phyloP scores from a whole-genome alignment of 768 basidiomycete genomes.

The Macrolepiota albuminosa region DNA sequence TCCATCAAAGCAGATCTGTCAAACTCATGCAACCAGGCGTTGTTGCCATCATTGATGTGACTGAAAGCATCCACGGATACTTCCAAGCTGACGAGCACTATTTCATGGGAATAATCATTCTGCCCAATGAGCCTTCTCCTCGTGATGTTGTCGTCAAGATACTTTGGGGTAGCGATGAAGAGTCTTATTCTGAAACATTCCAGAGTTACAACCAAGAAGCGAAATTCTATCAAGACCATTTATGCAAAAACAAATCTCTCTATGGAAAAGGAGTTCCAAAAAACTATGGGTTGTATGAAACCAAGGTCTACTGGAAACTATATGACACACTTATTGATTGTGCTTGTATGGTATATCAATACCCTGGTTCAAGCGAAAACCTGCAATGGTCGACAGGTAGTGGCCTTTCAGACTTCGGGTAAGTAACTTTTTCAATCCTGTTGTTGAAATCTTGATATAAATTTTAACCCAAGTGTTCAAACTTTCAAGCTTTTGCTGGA shows the following conservation, averaged over 20 bases:
- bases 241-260: not conserved
- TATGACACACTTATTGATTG: not conserved
- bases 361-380: not conserved
- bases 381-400: not conserved
- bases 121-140: no score
- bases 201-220: not conserved
- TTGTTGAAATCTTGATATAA: not conserved
- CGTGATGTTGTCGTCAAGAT: no score
- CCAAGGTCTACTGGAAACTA: not conserved
- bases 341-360: not conserved
- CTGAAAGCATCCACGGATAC: not conserved
- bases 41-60: no score
- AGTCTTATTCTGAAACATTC: not conserved
- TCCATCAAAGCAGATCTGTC: no score
- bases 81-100: not conserved
- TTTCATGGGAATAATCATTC: no score
- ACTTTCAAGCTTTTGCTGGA: not conserved
- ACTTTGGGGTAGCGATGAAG: no score
- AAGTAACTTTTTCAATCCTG: not conserved
- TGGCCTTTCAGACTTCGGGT: not conserved
- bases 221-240: not conserved
- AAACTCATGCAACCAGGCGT: no score
- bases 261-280: not conserved
- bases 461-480: not conserved
- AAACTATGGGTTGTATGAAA: not conserved